Base-by-base conservation (phyloP, 208 protist genomes). In the Trypanosoma brucei region DNA sequence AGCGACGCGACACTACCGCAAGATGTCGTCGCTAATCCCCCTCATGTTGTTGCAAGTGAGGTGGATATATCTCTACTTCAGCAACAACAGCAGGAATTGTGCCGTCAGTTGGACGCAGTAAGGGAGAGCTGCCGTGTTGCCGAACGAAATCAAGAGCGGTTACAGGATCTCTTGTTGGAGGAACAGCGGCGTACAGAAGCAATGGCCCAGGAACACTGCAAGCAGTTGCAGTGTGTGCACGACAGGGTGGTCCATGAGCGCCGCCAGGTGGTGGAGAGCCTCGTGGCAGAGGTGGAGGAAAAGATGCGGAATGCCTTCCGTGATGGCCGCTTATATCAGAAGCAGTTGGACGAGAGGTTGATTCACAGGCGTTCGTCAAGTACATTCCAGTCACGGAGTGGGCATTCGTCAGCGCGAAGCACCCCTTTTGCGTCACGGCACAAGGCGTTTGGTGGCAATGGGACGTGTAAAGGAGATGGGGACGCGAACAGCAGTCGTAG, bases 231-330 rank as follows among this genome's bases (percentile, higher is more conserved):
- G 50, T 71, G 67, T 34, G 83, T 84, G 9, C 87, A 93, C 70
- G 72, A 91, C 33, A 75, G 91, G 63, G 55, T 95, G 31, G 59
- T 89, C 30, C 68, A 79, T 6, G 89, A 95, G 55, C 74, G 89
- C 40, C 70, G 85, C 34, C 65, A 71, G 46, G 74, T 93, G 31
- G 75, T 84, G 65, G 72, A 78, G 52, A 68, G 73, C n/a, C 76
- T 95, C 33, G 60, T 73, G 51, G 52, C 49, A n/a, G 88, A 92
- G 53, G 79, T 94, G 51, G 84, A 84, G 62, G 73, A 83, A 62
- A 72, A 85, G 62, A 83, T 92, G 57, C 76, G 76, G 3, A 68
- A 80, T 50, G 83, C 88, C 2, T 95, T 88, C 38, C 68, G 79
- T 48, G 85, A 88, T 59, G 88, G 88, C 11, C 71, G 79, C 14